Percentiles rank a stretch among this genome's conserved stretches.
Conservation (phyloP, 192 early-diverging fungal species). For the Coemansia sp. region DNA sequence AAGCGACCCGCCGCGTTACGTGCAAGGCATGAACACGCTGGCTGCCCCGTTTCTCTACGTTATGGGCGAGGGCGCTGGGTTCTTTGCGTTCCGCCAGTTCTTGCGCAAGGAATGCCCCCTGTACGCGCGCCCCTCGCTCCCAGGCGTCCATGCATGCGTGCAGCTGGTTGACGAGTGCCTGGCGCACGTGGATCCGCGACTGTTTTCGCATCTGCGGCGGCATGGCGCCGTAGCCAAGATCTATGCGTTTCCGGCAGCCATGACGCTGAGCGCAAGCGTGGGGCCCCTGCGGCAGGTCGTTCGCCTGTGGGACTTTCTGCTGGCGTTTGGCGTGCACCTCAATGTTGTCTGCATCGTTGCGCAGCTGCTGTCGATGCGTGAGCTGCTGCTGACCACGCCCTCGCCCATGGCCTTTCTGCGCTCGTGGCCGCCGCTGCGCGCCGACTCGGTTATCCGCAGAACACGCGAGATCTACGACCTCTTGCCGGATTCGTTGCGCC, state of each 20-base stretch:
- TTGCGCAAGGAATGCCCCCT: conserved; percentile 86
- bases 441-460: conserved; percentile 40
- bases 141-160: conserved; percentile 88
- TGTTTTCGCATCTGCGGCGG: conserved; percentile 69
- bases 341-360: conserved; percentile 89
- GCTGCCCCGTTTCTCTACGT: conserved; percentile 87
- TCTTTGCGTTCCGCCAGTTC: conserved; percentile 83
- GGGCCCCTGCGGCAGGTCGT: conserved; percentile 84
- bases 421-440: conserved; percentile 46
- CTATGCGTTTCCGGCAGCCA: conserved; percentile 87
- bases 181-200: conserved; percentile 65
- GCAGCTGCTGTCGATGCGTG: conserved; percentile 75
- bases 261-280: conserved; percentile 88
- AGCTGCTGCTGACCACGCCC: conserved; percentile 62
- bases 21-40: conserved; percentile 95
- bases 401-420: conserved; percentile 47
- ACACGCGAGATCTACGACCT: conserved; percentile 44
- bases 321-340: conserved; percentile 90
- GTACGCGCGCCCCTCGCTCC: conserved; percentile 87
- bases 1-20: conserved; percentile 65
- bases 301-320: conserved; percentile 88
- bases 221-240: conserved; percentile 75
- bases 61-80: conserved; percentile 91
- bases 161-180: conserved; percentile 85
- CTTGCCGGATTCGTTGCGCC: conserved; percentile 23